A percentile compares a stretch with the other conserved stretches of the same genome.
Conservation (phyloP, 495 filamentous ascomycete species). For the Penicillium atrosanguineum region DNA sequence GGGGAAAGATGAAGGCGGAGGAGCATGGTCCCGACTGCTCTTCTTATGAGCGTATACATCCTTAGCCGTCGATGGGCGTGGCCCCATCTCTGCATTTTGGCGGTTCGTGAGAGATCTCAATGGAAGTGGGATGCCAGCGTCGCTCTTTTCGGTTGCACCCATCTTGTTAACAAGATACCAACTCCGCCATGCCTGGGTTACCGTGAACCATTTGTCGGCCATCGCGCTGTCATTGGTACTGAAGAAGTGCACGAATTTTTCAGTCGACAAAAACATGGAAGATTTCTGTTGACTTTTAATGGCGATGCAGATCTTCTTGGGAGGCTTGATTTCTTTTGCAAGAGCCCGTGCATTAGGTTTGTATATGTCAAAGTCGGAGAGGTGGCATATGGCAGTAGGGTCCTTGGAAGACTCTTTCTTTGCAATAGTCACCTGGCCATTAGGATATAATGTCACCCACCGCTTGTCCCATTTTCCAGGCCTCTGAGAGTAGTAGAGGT, state of each 20-base stretch:
- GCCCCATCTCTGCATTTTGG: slow-evolving; percentile 5
- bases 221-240: slow-evolving; percentile 66
- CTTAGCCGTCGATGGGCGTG: slow-evolving; percentile 19
- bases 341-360: slow-evolving; percentile 62
- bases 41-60: slow-evolving; percentile 34
- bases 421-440: slow-evolving; percentile 71
- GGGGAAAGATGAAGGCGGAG: slow-evolving; percentile 46
- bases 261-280: slow-evolving; percentile 74
- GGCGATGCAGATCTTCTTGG: slow-evolving; percentile 78
- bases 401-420: slow-evolving; percentile 65
- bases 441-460: slow-evolving; percentile 67
- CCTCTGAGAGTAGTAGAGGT: slow-evolving; percentile 77
- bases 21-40: slow-evolving; percentile 36
- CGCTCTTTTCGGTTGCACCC: slow-evolving; percentile 48
- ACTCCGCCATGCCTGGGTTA: slow-evolving; percentile 78
- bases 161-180: slow-evolving; percentile 76
- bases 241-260: slow-evolving; percentile 92
- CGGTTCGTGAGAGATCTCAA: slow-evolving; percentile 17
- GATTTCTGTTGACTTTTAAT: slow-evolving; percentile 93
- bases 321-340: slow-evolving; percentile 63
- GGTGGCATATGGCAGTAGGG: slow-evolving; percentile 67
- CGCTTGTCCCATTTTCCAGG: slow-evolving; percentile 86
- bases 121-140: slow-evolving; percentile 14
- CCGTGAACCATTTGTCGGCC: slow-evolving; percentile 64
- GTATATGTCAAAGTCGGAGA: slow-evolving; percentile 95